phyloP scores from a whole-genome alignment of 768 basidiomycete genomes.

The Tricholoma sp. region DNA sequence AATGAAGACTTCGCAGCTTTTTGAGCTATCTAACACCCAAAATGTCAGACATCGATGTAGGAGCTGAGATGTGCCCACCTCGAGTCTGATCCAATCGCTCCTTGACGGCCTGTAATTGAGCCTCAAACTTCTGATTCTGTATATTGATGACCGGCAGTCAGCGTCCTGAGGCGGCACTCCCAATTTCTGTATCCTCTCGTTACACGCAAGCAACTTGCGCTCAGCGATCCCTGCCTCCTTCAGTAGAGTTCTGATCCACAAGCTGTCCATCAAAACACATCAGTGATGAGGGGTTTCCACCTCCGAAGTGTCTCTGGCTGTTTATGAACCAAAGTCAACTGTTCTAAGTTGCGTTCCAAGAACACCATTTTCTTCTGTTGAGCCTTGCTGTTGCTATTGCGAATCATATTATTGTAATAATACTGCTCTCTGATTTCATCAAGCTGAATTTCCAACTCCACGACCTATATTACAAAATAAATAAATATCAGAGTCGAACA shows the following conservation, averaged over 20 bases:
- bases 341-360: slow-evolving; percentile 93
- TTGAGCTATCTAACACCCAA: too few relatives aligned
- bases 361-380: slow-evolving; percentile 99
- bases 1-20: too few relatives aligned
- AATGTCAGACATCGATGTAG: too few relatives aligned
- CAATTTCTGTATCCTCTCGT: too few relatives aligned
- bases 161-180: too few relatives aligned
- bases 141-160: slow-evolving; percentile 82
- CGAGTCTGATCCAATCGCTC: too few relatives aligned
- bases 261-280: slow-evolving; percentile 48
- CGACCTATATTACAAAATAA: slow-evolving; percentile 57
- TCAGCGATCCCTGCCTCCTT: slow-evolving; percentile 99
- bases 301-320: slow-evolving; percentile 47
- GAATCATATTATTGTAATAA: slow-evolving; percentile 96
- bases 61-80: slow-evolving; percentile 54
- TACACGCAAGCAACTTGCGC: too few relatives aligned
- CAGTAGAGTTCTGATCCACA: slow-evolving; percentile 94
- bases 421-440: slow-evolving; percentile 99
- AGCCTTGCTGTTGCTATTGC: slow-evolving; percentile 96
- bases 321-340: too few relatives aligned
- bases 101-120: slow-evolving; percentile 86
- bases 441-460: slow-evolving; percentile 97
- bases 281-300: slow-evolving; percentile 1
- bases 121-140: slow-evolving; percentile 97
- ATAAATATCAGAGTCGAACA: slow-evolving; percentile 8